Evolutionary conservation across 192 early-diverging fungal species (phyloP).

Genomic region (Helicostylum pulchrum): DNA sequence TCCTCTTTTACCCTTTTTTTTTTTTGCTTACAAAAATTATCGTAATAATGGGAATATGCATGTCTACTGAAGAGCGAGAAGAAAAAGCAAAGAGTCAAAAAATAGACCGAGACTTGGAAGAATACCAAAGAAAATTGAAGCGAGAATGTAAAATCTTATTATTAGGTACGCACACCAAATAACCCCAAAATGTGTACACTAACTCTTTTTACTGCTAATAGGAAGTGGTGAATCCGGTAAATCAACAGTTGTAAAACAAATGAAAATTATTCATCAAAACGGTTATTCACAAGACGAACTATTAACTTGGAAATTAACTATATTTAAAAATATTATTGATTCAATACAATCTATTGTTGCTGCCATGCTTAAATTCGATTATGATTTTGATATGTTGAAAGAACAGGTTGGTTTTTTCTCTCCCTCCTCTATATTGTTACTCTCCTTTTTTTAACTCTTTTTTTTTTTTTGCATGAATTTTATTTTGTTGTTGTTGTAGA

Average conservation of each 20-base stretch:
- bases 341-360: constrained; percentile 8
- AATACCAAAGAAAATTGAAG: constrained; percentile 54
- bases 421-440: constrained; percentile 34
- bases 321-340: constrained; percentile 78
- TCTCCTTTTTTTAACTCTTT: constrained; percentile 13
- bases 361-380: not conserved
- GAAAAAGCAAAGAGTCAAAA: constrained; percentile 43
- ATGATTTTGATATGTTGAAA: constrained; percentile 62
- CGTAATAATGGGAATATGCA: constrained; percentile 57
- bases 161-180: too few relatives aligned
- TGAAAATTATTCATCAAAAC: constrained; percentile 37
- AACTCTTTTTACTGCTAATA: too few relatives aligned
- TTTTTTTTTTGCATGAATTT: constrained; percentile 4
- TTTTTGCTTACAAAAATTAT: not conserved
- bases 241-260: constrained; percentile 51
- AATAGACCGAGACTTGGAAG: constrained; percentile 62
- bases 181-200: too few relatives aligned
- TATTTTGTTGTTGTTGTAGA: constrained; percentile 12
- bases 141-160: constrained; percentile 75
- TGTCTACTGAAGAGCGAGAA: constrained; percentile 58
- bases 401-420: constrained; percentile 79
- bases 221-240: constrained; percentile 55
- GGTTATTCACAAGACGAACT: constrained; percentile 29
- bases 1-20: not conserved
- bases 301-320: constrained; percentile 63